Conservation (phyloP, 2,329 filamentous ascomycete species). For the Fusarium anguioides region DNA sequence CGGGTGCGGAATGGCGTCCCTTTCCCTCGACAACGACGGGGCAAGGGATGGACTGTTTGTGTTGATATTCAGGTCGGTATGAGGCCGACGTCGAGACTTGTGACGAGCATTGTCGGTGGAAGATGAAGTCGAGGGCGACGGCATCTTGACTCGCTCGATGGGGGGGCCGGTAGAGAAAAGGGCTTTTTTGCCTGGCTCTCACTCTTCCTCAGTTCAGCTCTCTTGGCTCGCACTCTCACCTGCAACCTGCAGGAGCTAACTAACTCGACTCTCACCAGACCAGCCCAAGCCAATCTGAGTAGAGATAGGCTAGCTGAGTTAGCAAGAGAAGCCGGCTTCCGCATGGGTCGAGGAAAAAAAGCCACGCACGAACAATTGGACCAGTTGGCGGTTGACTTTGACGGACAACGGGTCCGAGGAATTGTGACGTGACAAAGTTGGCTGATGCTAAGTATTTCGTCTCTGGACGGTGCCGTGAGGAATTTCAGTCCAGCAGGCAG, state of each 20-base stretch:
- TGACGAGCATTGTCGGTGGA: conserved; percentile 44
- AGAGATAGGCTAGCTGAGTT: conserved; percentile 28
- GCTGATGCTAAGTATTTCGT: conserved; percentile 33
- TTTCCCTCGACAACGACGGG: conserved; percentile 30
- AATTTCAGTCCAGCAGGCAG: conserved; percentile 32
- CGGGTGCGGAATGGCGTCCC: conserved; percentile 38
- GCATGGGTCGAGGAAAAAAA: conserved; percentile 36
- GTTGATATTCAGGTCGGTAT: conserved; percentile 43
- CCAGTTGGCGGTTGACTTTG: conserved; percentile 39
- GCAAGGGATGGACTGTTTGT: conserved; percentile 42
- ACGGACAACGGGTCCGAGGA: conserved; percentile 29
- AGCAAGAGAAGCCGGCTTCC: conserved; percentile 38
- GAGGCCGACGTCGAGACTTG: conserved; percentile 40
- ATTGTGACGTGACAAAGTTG: conserved; percentile 45
- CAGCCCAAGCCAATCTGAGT: conserved; percentile 31
- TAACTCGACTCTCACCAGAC: conserved; percentile 28
- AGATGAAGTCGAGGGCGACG: conserved; percentile 33
- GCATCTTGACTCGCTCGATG: conserved; percentile 32
- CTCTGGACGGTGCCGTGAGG: conserved; percentile 33
- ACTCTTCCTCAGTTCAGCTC: conserved; percentile 12
- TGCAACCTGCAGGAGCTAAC: conserved; percentile 23
- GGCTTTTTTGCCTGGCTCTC: conserved; percentile 36
- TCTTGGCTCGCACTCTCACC: conserved; percentile 9
- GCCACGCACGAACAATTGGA: conserved; percentile 36
- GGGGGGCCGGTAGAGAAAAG: conserved; percentile 29